These are phyloP conservation scores for Cryphonectria naterciae DNA, from an alignment of 2,329 filamentous ascomycete species.

Conservation along the genomic window DNA sequence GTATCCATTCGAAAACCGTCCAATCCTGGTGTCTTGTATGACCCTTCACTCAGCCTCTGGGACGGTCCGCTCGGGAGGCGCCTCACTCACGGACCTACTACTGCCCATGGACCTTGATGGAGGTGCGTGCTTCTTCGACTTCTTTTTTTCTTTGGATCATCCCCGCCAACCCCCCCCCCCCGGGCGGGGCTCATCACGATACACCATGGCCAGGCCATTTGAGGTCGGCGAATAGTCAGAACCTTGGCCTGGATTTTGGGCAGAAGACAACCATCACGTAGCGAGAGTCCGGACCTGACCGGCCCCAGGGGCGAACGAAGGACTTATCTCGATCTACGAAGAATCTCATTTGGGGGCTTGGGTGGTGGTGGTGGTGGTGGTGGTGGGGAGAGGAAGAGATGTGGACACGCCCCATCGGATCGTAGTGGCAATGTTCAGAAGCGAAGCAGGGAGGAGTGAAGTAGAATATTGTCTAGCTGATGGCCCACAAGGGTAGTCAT, in stretches of 20 bases:
- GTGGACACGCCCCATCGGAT: neutral
- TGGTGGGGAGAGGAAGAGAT: neutral
- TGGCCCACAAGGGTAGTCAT: neutral
- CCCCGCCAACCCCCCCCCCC: no score
- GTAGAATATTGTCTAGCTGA: slow-evolving; percentile 15
- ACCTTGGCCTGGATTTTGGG: neutral
- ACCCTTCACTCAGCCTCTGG: neutral
- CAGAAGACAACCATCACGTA: neutral
- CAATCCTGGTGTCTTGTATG: neutral
- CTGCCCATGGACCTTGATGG: neutral
- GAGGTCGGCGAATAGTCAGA: neutral
- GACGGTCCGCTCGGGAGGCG: neutral
- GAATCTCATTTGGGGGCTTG: neutral
- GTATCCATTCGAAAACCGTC: neutral
- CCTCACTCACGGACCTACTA: neutral
- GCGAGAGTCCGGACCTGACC: neutral
- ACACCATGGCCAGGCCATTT: neutral
- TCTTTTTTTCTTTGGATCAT: neutral
- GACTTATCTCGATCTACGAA: neutral
- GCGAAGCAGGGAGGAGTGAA: neutral
- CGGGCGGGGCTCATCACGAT: neutral
- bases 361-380: neutral
- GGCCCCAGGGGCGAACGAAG: no score
- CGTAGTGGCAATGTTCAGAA: slow-evolving; percentile 8
- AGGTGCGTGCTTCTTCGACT: neutral